Conservation (phyloP, 148 eudicot species). For the Oxyria digyna region DNA sequence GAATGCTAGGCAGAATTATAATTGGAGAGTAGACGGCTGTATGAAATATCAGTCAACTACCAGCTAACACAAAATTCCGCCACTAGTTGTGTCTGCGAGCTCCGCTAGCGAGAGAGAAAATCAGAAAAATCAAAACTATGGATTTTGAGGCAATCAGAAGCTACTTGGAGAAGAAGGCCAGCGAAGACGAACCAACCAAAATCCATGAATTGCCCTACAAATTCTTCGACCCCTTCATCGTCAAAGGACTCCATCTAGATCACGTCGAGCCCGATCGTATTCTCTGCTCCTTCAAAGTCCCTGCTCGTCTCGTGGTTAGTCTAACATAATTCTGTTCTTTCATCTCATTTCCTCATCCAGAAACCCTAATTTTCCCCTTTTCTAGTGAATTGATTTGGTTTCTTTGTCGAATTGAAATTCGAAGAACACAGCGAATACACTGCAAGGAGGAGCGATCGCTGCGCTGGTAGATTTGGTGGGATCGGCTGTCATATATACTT, state of each 20-base stretch:
- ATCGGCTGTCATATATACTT: constrained; percentile 45
- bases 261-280: constrained; percentile 50
- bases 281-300: constrained; percentile 59
- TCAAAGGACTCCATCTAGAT: constrained; percentile 22
- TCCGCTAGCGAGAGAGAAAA: constrained; percentile 14
- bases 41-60: no score
- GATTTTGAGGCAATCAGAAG: neutral
- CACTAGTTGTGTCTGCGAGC: neutral
- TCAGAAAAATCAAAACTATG: constrained; percentile 12
- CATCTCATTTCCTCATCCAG: neutral
- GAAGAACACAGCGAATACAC: constrained; percentile 54
- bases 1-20: no score
- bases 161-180: constrained; percentile 16
- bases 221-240: constrained; percentile 47
- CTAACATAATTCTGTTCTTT: neutral
- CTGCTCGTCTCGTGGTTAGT: constrained; percentile 56
- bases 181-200: constrained; percentile 25
- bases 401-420: neutral
- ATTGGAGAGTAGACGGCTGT: no score
- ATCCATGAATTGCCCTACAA: constrained; percentile 40
- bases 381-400: constrained; percentile 5
- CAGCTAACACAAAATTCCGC: neutral
- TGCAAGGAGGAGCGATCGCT: constrained; percentile 81
- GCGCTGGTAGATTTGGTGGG: constrained; percentile 68
- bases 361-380: neutral